These are phyloP conservation scores for Sonneratia caseolaris DNA, from an alignment of 345 rosid species.

Conservation along the genomic window DNA sequence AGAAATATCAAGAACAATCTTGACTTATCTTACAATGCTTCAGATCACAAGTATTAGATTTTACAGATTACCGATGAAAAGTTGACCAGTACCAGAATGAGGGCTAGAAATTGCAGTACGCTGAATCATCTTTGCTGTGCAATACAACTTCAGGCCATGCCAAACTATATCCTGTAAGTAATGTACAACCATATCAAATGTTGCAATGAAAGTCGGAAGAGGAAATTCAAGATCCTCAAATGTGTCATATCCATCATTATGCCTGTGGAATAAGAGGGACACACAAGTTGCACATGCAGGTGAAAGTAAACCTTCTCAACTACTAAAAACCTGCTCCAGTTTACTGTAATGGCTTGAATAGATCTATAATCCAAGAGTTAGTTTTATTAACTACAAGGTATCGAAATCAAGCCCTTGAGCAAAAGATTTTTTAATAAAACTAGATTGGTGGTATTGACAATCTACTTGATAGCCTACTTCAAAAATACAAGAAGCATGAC, in stretches of 20 bases:
- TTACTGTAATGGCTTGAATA: neutral
- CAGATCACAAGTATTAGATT: neutral
- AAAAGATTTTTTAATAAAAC: too few species aligned
- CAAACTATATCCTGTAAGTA: conserved; percentile 9
- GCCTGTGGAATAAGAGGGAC: neutral
- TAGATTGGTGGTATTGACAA: too few species aligned
- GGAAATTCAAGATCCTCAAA: neutral
- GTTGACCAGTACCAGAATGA: neutral
- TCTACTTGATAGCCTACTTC: neutral
- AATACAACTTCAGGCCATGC: conserved; percentile 4
- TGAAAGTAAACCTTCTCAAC: neutral
- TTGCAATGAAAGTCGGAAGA: neutral
- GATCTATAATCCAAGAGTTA: neutral
- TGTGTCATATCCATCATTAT: neutral
- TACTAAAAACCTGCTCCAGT: neutral
- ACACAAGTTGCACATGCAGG: neutral
- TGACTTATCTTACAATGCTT: neutral
- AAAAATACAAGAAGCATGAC: neutral
- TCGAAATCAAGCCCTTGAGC: too few species aligned
- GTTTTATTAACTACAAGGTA: neutral
- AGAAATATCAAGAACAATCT: neutral
- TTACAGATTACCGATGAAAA: neutral
- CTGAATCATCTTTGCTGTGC: conserved; percentile 10
- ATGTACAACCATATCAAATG: neutral
- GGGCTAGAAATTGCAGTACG: conserved; percentile 5